Percentiles rank a stretch among this genome's conserved stretches.
phyloP scores from a whole-genome alignment of 2,329 filamentous ascomycete genomes.

The Talaromyces islandicus region DNA sequence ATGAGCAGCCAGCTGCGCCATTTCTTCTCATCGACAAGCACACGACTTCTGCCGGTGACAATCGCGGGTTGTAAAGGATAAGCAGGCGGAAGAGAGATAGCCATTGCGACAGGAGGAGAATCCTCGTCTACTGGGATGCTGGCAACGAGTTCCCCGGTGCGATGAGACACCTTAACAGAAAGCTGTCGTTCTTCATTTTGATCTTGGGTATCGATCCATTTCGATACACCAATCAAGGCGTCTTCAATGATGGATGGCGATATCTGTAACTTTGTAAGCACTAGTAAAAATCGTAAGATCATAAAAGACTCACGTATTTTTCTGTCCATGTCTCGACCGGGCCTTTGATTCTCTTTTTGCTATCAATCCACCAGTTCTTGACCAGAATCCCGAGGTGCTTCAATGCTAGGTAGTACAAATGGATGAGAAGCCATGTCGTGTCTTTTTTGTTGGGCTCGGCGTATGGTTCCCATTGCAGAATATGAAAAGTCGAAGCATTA shows the following conservation, averaged over 20 bases:
- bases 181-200: slow-evolving; percentile 49
- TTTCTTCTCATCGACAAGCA: slow-evolving; percentile 82
- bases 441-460: slow-evolving; percentile 64
- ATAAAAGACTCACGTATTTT: slow-evolving; percentile 68
- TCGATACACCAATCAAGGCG: slow-evolving; percentile 32
- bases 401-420: slow-evolving; percentile 78
- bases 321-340: slow-evolving; percentile 81
- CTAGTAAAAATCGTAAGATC: background rate
- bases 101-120: slow-evolving; percentile 71
- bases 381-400: slow-evolving; percentile 72
- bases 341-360: slow-evolving; percentile 70
- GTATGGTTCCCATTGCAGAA: slow-evolving; percentile 54
- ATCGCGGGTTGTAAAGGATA: slow-evolving; percentile 77
- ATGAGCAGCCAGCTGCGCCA: slow-evolving; percentile 89
- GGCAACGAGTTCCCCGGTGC: slow-evolving; percentile 70
- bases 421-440: slow-evolving; percentile 75
- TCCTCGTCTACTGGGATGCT: slow-evolving; percentile 85
- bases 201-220: slow-evolving; percentile 40
- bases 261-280: slow-evolving; percentile 22
- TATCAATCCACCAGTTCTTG: slow-evolving; percentile 77
- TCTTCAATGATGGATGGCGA: slow-evolving; percentile 37
- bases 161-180: slow-evolving; percentile 64
- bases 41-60: slow-evolving; percentile 71
- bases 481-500: slow-evolving; percentile 64
- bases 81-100: slow-evolving; percentile 70